A percentile compares a stretch with the other conserved stretches of the same genome.
These are phyloP conservation scores for Kuraishia piskuri DNA, from an alignment of 805 yeast genomes.

Conservation along the genomic window DNA sequence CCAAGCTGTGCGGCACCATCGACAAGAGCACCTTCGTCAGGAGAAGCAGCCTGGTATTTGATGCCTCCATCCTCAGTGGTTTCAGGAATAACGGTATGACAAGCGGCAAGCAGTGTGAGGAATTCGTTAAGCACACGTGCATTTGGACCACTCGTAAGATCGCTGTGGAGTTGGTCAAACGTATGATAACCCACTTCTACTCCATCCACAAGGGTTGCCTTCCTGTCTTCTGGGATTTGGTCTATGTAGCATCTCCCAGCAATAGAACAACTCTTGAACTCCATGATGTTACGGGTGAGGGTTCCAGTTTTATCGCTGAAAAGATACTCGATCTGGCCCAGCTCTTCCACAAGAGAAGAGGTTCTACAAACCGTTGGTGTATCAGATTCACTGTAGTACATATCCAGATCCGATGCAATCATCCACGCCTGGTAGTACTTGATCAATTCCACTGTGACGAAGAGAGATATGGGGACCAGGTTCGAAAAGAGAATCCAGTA, in stretches of 20 bases:
- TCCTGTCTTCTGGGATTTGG: constrained; percentile 85
- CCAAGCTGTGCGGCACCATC: constrained; percentile 93
- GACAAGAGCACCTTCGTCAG: constrained; percentile 98
- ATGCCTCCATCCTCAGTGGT: constrained; percentile 51
- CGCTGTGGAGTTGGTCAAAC: constrained; percentile 52
- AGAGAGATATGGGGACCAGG: constrained; percentile 93
- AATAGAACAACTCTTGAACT: constrained; percentile 85
- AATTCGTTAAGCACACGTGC: constrained; percentile 56
- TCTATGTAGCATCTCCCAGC: constrained; percentile 87
- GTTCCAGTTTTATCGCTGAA: constrained; percentile 98
- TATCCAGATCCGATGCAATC: constrained; percentile 90
- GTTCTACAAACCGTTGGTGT: constrained; percentile 95
- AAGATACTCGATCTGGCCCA: constrained; percentile 94
- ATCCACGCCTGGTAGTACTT: constrained; percentile 92
- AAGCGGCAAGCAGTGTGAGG: constrained; percentile 75
- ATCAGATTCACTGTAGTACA: constrained; percentile 81
- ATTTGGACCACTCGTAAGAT: constrained; percentile 17
- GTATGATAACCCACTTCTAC: constrained; percentile 72
- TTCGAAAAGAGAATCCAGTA: constrained; percentile 96
- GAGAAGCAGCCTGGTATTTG: constrained; percentile 97
- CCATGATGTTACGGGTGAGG: constrained; percentile 92
- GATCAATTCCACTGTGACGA: constrained; percentile 93
- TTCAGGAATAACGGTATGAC: constrained; percentile 98
- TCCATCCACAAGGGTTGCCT: constrained; percentile 65
- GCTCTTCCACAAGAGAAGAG: constrained; percentile 90